Evolutionary conservation across 441 rosid species (phyloP), one percentile per base, ranked within the genome.

Genomic region (Hura crepitans): DNA sequence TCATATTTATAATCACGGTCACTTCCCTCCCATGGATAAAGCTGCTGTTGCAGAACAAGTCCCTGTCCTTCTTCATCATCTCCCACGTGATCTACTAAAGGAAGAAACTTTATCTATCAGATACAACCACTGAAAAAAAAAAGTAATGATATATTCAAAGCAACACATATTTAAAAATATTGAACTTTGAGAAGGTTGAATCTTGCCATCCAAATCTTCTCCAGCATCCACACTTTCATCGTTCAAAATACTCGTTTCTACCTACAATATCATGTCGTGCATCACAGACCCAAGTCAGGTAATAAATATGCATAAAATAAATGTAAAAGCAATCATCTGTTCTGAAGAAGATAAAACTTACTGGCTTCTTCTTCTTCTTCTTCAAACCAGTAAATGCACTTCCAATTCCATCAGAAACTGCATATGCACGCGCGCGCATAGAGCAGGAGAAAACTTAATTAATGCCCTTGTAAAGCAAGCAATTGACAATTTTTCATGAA

Each of bases 341-440:
- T 14, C 55, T 25, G 23, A 45, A 70, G 46, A 25, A 58, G 49
- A 45, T 22, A 35, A 28, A 51, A 81, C 93, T 86, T 73, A 92
- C 99, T 0, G 83, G 94, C 72, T 92, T 94, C 91, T 95, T 95
- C 79, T 95, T 94, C 88, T 94, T 94, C 86, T 94, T 94, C 78
- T 94, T 94, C 83, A 87, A 51, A 60, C 97, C 97, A 84, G 84
- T 31, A 65, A 92, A 94, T 78, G 85, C 51, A 69, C 84, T 84
- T 75, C 89, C 96, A 60, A 85, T 76, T 30, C 93, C 96, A 74
- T 95, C 99, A 51, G 85, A 80, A 37, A 81, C 99, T 95, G 85
- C 68, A 82, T n/a, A n/a, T n/a, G n/a, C n/a, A n/a, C n/a, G n/a
- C n/a, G n/a, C n/a, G n/a, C n/a, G n/a, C n/a, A n/a, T n/a, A n/a